A percentile compares a stretch with the other conserved stretches of the same genome.
Conservation (phyloP, 495 filamentous ascomycete species). For the Parmelia sp. region DNA sequence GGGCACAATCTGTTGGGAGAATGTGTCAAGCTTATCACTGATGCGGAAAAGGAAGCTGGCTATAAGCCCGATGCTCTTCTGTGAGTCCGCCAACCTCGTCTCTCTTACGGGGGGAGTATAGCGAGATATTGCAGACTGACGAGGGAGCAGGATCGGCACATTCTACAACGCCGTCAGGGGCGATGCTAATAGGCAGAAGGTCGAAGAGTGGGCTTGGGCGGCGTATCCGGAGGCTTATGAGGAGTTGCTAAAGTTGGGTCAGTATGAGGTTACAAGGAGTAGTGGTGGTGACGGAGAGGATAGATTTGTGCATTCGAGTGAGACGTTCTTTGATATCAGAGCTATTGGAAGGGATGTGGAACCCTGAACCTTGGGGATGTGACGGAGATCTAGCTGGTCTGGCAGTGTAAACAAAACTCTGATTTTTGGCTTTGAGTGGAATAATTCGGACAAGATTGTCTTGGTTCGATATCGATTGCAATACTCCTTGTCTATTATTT, state of each 20-base stretch:
- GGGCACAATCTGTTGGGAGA: constrained; percentile 61
- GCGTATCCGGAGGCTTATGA: constrained; percentile 64
- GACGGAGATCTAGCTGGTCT: neutral
- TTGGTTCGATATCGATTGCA: neutral
- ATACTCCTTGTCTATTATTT: neutral
- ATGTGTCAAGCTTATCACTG: constrained; percentile 54
- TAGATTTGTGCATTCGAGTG: neutral
- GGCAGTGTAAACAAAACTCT: neutral
- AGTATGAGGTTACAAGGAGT: constrained; percentile 16
- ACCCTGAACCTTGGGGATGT: neutral
- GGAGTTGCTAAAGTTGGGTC: constrained; percentile 45
- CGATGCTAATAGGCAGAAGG: constrained; percentile 52
- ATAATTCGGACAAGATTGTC: neutral
- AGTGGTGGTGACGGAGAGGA: constrained; percentile 8
- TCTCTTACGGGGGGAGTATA: neutral
- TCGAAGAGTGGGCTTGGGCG: constrained; percentile 64
- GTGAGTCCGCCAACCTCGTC: constrained; percentile 48
- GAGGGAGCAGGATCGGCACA: constrained; percentile 52
- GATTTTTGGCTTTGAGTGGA: neutral
- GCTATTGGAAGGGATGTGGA: constrained; percentile 15
- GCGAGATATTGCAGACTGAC: constrained; percentile 18
- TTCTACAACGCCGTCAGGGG: constrained; percentile 66
- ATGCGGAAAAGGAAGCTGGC: constrained; percentile 58
- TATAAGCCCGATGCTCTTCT: constrained; percentile 56
- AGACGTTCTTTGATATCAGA: constrained; percentile 20